Conservation (phyloP, 257 asterid species). For the Fraxinus americana region DNA sequence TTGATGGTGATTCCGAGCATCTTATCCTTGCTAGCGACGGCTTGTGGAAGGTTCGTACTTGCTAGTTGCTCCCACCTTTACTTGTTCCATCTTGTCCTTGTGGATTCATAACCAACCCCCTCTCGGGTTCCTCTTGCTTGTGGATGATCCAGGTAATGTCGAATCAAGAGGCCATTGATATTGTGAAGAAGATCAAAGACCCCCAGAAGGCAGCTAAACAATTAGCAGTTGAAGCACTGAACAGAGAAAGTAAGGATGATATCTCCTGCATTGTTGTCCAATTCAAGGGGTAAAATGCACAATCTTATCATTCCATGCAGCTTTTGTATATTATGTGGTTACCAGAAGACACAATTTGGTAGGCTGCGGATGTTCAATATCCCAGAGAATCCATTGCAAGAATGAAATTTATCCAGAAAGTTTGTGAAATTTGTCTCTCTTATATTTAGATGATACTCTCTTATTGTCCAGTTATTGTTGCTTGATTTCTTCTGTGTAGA, state of each 20-base stretch:
- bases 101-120: not conserved
- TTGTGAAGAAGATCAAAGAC: conserved; percentile 68
- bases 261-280: conserved; percentile 88
- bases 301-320: conserved; percentile 20
- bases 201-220: conserved; percentile 91
- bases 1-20: conserved; percentile 60
- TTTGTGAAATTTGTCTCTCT: conserved; percentile 27
- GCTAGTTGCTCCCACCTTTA: not conserved
- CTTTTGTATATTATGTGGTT: conserved; percentile 36
- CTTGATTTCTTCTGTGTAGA: conserved; percentile 57
- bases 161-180: conserved; percentile 89
- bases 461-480: conserved; percentile 38
- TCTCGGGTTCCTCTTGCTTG: conserved; percentile 11
- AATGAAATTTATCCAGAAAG: conserved; percentile 13
- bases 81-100: not conserved
- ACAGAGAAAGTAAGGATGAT: conserved; percentile 88
- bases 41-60: conserved; percentile 72
- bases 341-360: conserved; percentile 21
- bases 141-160: conserved; percentile 66
- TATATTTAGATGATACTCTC: conserved; percentile 26
- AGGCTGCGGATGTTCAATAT: conserved; percentile 25
- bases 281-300: conserved; percentile 43
- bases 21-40: conserved; percentile 96
- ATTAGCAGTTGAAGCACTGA: conserved; percentile 66
- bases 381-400: conserved; percentile 24